Evolutionary conservation across 352 stramenopile genomes (phyloP), one percentile per base, ranked within the genome.

Genomic region (Globisporangium canariense): DNA sequence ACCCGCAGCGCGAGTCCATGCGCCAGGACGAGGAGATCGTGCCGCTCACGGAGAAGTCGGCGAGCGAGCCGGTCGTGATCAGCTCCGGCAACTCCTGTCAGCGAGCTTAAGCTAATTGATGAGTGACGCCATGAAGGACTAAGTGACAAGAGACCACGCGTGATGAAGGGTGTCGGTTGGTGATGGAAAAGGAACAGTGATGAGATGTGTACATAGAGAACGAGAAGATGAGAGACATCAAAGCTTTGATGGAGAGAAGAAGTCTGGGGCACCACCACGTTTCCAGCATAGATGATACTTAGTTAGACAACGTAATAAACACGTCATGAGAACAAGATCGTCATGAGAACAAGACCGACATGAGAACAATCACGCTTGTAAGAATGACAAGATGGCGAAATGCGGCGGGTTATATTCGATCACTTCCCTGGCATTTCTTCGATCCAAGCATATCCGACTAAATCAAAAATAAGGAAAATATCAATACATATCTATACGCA

Each of bases 21-120:
- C 83, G 87, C 38, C 81, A 95, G 71, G 82, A 95, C 65, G 87
- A 95, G 61, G 85, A 95, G 70, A 76, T 95, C 58, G 84, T 70
- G 64, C 84, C 85, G 36, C 58, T 95, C 50, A 93, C 86, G 47
- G 76, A 88, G 25, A 90, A 91, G 66, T 91, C 81, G 52, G 81
- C 75, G 25, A 76, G 70, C 32, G 71, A 92, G 50, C 81, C 84
- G 5, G 72, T 93, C 16, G 79, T 95, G 41, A 89, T 93, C 61
- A 89, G 87, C 75, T 91, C 84, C 50, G 85, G 86, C 62, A 92
- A 93, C 61, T 72, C 84, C 13, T 93, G 86, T 66, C 75, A 91
- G 55, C 83, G 84, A 22, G 73, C 83, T 1, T 63, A 34, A 67
- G 58, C 20, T 20, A 8, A 28, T n/a, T n/a, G 8, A 45, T 58